Conservation (phyloP, 1,284 basidiomycete species). For the Malassezia restricta region DNA sequence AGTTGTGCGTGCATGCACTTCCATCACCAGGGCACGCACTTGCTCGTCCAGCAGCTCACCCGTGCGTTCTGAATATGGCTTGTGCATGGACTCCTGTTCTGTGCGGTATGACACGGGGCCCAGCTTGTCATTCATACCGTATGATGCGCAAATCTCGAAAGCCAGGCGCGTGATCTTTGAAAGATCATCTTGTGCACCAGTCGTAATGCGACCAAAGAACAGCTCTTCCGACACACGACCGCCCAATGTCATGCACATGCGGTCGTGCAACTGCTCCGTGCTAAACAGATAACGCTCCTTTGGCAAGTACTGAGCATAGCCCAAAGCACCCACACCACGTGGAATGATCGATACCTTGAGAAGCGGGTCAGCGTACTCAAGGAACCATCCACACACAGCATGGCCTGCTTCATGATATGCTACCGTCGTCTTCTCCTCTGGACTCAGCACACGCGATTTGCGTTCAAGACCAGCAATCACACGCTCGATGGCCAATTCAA, state of each 20-base stretch:
- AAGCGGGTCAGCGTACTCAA: conserved; percentile 90
- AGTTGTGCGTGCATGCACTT: conserved; percentile 73
- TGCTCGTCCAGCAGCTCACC: conserved; percentile 77
- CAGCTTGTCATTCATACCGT: conserved; percentile 84
- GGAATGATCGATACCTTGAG: conserved; percentile 98
- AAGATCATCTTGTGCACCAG: conserved; percentile 91
- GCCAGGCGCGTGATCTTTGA: conserved; percentile 98
- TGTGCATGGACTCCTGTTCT: conserved; percentile 77
- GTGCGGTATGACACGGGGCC: conserved; percentile 92
- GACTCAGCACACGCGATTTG: conserved; percentile 81
- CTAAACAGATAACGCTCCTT: conserved; percentile 91
- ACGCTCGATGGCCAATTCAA: conserved; percentile 93
- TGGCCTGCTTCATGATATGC: conserved; percentile 99
- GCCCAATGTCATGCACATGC: conserved; percentile 98
- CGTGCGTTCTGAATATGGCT: conserved; percentile 95
- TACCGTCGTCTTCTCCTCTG: conserved; percentile 95
- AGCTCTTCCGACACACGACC: conserved; percentile 96
- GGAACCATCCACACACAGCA: conserved; percentile 94
- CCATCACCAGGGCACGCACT: conserved; percentile 87
- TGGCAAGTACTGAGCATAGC: conserved; percentile 90
- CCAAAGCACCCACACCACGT: conserved; percentile 83
- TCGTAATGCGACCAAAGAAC: conserved; percentile 92
- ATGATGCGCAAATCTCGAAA: conserved; percentile 61
- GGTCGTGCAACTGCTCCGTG: conserved; percentile 83
- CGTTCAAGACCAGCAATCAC: conserved; percentile 94